Percentiles rank a stretch among this genome's conserved stretches.
Evolutionary conservation across 331 rosid genomes (phyloP).

Genomic region (Erythrophleum ivorense): DNA sequence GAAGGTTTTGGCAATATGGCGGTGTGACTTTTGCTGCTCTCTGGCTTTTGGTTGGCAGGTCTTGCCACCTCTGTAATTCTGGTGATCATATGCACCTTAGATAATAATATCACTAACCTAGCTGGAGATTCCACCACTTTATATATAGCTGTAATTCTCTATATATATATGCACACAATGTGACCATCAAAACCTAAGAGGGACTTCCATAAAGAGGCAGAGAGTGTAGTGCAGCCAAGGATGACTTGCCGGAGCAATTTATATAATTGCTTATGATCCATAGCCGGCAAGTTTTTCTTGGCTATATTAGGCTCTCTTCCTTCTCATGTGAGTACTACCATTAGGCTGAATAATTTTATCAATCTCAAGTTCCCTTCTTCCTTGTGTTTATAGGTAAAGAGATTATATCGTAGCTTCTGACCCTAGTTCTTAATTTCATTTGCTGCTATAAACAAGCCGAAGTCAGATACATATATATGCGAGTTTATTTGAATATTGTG

Average conservation of each 20-base stretch:
- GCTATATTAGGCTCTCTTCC: conserved; percentile 50
- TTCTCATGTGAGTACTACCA: conserved; percentile 41
- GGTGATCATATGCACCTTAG: background rate
- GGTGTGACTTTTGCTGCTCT: conserved; percentile 28
- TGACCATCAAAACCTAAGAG: conserved; percentile 37
- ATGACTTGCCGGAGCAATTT: conserved; percentile 59
- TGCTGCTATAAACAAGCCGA: background rate
- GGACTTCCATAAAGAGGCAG: conserved; percentile 55
- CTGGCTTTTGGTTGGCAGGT: conserved; percentile 38
- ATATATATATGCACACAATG: background rate
- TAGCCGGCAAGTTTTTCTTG: conserved; percentile 53
- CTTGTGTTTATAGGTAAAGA: background rate
- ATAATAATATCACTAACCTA: background rate
- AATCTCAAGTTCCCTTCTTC: background rate
- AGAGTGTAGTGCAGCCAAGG: conserved; percentile 59
- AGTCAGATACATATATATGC: background rate
- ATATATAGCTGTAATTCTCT: background rate
- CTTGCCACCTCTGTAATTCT: conserved; percentile 36
- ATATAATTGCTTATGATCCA: background rate
- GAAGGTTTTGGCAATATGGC: conserved; percentile 43
- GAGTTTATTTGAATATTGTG: background rate
- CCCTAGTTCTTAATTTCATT: background rate
- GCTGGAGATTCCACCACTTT: conserved; percentile 14
- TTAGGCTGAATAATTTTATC: conserved; percentile 35
- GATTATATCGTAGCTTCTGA: conserved; percentile 9